Base-by-base conservation (phyloP, 441 rosid species). In the Macaranga tanarius region DNA sequence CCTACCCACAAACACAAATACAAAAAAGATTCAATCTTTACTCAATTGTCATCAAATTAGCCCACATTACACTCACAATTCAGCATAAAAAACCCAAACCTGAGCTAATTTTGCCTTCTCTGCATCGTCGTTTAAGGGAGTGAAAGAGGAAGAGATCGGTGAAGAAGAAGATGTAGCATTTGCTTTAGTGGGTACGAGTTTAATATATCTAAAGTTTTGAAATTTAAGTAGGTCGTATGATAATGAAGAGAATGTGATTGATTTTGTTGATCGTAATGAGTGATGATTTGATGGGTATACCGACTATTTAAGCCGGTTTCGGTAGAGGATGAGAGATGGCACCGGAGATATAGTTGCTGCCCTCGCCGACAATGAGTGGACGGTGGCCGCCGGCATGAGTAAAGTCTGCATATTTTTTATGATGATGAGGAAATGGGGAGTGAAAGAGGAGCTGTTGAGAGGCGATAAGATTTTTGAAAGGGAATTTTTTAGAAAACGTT, bases 91-190 rank as follows among this genome's bases (percentile, higher is more conserved):
- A 7, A 44, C 55, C 5, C 48, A 65, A 2, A 92, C 99, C 97
- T 89, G 97, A 67, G 96, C 92, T 67, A 94, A 92, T 31, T 87
- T 90, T 63, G 93, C 92, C 77, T 77, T 89, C 55, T 92, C 98
- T 1, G 80, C 70, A 15, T 93, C 97, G 74, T 81, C 86, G 58
- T 70, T 79, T 38, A 76, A 70, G 54, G 92, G 76, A 65, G 82
- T 56, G 50, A 77, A 84, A 77, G 82, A 12, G 31, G 92, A 76
- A 28, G 93, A 80, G 42, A 77, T 72, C 7, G 87, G 77, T 68
- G 87, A 80, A 4, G 84, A 31, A 69, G 83, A 40, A 4, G 84
- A 31, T 67, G 83, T 23, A 71, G 79, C 74, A 42, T 59, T 73
- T 23, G 62, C 60, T 66, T 26, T 61, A 28, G 81, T 34, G 65